Evolutionary conservation across 192 early-diverging fungal genomes (phyloP), one percentile per base, ranked within the genome.

Genomic region (Linnemannia zychae): DNA sequence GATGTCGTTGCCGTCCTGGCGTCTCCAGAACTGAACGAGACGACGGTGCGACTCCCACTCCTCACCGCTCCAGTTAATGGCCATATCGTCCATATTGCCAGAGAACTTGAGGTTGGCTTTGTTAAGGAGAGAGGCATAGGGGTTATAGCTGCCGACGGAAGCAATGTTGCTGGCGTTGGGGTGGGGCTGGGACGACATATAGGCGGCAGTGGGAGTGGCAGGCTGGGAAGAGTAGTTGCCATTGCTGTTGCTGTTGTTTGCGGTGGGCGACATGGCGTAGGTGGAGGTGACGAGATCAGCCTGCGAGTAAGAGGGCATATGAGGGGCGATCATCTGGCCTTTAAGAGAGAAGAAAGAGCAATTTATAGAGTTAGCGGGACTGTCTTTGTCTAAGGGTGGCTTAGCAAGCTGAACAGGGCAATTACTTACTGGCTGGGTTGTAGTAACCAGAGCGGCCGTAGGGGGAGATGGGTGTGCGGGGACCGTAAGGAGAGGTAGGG

Each of bases 1-100:
- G 65, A 96, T 95, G 47, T 92, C 88, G 72, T 92, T 91, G 53
- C 85, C 85, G n/a, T 91, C 91, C 67, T 93, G 93, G 24, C 91
- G 90, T 69, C 93, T 87, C 93, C 94, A 93, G 75, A 96, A 95
- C 88, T 95, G 93, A 18, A 96, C 93, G 16, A 96, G 82, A 17
- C 94, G 91, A 16, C 95, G 88, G 7, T 92, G 90, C 38, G 88
- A 86, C 49, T 91, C 89, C 83, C 90, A 91, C 81, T 96, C 95
- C 36, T 94, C 91, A 28, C 91, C 78, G 0, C 91, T 81, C 95
- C 95, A 95, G 60, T 92, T 90, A 70, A 89, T 77, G 72, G 92
- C 89, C 93, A 94, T 94, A 71, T 89, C 90, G 46, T 94, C 92
- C 57, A 95, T 81, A 81, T 95, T 91, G 82, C 90, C 94, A 20